These are phyloP conservation scores for Coccomyxa sp. DNA, from an alignment of 139 green algal genomes.

Conservation along the genomic window DNA sequence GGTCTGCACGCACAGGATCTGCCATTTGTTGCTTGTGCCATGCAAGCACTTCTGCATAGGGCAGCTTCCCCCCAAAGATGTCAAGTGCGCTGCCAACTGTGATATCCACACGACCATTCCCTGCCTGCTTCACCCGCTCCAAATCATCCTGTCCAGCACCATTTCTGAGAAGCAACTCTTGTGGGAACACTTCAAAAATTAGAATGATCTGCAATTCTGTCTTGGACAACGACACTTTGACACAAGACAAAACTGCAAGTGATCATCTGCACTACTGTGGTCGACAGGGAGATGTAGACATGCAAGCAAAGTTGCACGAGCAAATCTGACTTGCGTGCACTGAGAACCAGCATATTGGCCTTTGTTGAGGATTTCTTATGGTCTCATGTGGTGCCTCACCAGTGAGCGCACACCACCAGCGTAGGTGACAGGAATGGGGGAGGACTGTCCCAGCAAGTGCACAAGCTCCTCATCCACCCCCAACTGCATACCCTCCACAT, in stretches of 20 bases:
- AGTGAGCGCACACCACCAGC: conserved; percentile 84
- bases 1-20: no score
- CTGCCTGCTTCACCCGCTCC: conserved; percentile 61
- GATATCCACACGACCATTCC: conserved; percentile 81
- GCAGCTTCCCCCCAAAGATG: conserved; percentile 92
- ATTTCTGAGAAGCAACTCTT: not conserved
- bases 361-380: not conserved
- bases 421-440: conserved; percentile 89
- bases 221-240: not conserved
- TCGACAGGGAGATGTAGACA: no score
- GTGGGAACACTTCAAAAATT: not conserved
- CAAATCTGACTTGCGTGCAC: no score
- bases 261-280: not conserved
- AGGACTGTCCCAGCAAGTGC: conserved; percentile 61
- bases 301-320: no score
- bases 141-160: conserved; percentile 65
- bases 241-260: not conserved
- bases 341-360: not conserved
- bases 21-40: conserved; percentile 72
- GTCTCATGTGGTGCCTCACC: conserved; percentile 36
- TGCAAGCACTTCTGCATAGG: conserved; percentile 83
- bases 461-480: conserved; percentile 96
- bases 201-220: not conserved
- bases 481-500: conserved; percentile 93
- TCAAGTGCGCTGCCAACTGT: conserved; percentile 96